Evolutionary conservation across 176 grass and related monocot species (phyloP).

Genomic region (Carex cristatella): DNA sequence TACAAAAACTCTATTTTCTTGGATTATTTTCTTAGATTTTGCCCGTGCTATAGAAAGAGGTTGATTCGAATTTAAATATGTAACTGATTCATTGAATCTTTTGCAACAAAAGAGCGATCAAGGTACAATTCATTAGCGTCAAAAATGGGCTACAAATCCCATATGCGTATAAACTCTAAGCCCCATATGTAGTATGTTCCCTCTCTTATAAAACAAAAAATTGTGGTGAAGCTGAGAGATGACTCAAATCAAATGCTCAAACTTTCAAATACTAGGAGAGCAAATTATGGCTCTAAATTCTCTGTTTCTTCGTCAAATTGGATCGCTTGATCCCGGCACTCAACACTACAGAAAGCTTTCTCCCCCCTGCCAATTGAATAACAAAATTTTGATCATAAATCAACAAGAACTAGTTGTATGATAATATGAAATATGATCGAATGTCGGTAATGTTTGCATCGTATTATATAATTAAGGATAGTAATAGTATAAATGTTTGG

Average conservation of each 20-base stretch:
- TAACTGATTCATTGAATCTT: background rate
- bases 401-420: background rate
- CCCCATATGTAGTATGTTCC: background rate
- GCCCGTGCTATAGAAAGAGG: background rate
- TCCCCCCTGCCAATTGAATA: constrained; percentile 1
- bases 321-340: constrained; percentile 1
- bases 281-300: background rate
- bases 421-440: background rate
- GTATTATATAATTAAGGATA: no score
- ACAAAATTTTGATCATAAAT: background rate
- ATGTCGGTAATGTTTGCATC: no score
- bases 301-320: background rate
- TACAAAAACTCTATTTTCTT: background rate
- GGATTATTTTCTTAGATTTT: background rate
- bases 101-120: background rate
- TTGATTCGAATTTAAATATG: background rate
- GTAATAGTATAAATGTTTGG: no score
- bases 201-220: background rate
- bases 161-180: constrained; percentile 9
- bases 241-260: background rate
- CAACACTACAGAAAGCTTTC: background rate
- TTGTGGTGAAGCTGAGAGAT: background rate
- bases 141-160: constrained; percentile 3
- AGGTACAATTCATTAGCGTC: background rate
- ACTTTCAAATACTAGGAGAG: background rate